These are phyloP conservation scores for Podospora conica DNA, from an alignment of 495 filamentous ascomycete species.

Conservation along the genomic window DNA sequence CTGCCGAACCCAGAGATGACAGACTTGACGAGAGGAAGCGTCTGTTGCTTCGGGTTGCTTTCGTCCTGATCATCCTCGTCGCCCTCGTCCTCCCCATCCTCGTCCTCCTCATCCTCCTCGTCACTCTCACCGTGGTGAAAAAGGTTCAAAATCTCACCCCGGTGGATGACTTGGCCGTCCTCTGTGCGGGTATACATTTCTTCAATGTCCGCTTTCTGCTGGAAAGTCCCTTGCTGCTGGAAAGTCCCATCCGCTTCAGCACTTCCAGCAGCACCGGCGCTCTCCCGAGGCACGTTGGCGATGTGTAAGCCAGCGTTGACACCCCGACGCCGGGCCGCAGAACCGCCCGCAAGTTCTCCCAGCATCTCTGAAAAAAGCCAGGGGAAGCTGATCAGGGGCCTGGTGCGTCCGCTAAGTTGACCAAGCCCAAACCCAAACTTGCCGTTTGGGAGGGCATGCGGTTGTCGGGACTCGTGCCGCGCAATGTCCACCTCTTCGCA, in stretches of 20 bases:
- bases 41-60: neutral
- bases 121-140: slow-evolving; percentile 26
- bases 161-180: slow-evolving; percentile 27
- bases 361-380: slow-evolving; percentile 79
- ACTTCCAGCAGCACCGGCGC: neutral
- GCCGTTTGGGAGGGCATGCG: slow-evolving; percentile 31
- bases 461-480: slow-evolving; percentile 38
- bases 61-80: neutral
- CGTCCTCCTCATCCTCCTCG: slow-evolving; percentile 3
- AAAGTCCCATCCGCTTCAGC: neutral
- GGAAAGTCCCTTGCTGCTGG: neutral
- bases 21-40: neutral
- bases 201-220: neutral
- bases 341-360: slow-evolving; percentile 55
- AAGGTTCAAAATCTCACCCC: slow-evolving; percentile 28
- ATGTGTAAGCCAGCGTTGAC: neutral
- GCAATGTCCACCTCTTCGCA: slow-evolving; percentile 58
- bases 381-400: slow-evolving; percentile 88
- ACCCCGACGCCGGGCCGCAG: neutral
- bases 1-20: too few relatives aligned
- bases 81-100: neutral
- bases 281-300: neutral
- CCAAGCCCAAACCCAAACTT: slow-evolving; percentile 27
- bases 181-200: slow-evolving; percentile 12
- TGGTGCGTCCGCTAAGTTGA: slow-evolving; percentile 38